Conservation (phyloP, 2,329 filamentous ascomycete genomes). For the Paraphoma chrysanthemicola region DNA sequence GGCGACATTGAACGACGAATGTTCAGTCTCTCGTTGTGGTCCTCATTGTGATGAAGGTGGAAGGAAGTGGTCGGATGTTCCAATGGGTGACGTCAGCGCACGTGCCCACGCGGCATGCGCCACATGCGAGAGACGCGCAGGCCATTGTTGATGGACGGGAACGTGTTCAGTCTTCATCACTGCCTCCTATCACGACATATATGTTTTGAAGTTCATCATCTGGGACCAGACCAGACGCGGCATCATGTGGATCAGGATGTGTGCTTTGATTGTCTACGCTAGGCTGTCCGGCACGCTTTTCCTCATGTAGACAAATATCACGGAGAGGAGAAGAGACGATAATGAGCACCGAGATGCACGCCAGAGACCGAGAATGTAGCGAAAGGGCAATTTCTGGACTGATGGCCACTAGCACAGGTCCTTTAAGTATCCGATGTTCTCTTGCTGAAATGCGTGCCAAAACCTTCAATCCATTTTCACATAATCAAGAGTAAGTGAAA, state of each 20-base stretch:
- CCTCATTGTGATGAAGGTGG: not conserved
- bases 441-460: no score
- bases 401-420: not conserved
- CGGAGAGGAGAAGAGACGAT: constrained; percentile 12
- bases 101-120: constrained; percentile 7
- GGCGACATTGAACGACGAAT: not conserved
- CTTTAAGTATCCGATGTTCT: not conserved
- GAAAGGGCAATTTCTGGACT: not conserved
- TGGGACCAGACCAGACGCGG: no score
- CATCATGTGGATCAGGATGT: no score
- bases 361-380: constrained; percentile 10
- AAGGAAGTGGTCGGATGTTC: not conserved
- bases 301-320: constrained; percentile 25
- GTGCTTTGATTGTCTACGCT: constrained; percentile 18
- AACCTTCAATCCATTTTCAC: no score
- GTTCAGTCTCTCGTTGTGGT: not conserved
- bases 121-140: not conserved
- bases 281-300: constrained; percentile 22
- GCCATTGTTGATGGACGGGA: no score
- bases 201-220: not conserved
- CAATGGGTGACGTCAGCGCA: constrained; percentile 8
- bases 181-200: not conserved
- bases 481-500: no score
- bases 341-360: constrained; percentile 1
- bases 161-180: not conserved